Evolutionary conservation across 2,329 filamentous ascomycete species (phyloP).

Genomic region (Stagonosporopsis rhizophila): DNA sequence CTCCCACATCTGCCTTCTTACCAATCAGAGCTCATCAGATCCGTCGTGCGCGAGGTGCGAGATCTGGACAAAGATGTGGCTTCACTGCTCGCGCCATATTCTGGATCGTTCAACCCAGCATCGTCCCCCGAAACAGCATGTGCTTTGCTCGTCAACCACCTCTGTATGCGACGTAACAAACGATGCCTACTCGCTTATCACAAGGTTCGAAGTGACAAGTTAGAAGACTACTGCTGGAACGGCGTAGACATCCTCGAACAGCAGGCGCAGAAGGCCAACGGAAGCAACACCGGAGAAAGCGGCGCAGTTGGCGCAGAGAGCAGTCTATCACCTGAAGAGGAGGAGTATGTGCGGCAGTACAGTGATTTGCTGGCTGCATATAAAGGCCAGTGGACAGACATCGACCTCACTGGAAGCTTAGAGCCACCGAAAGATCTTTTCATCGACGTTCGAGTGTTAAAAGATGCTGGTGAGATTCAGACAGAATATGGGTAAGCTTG

Average conservation of each 20-base stretch:
- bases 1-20: conserved; percentile 88
- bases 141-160: conserved; percentile 87
- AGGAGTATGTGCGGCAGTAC: conserved; percentile 93
- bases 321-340: conserved; percentile 91
- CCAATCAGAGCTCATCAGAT: conserved; percentile 87
- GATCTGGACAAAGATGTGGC: conserved; percentile 88
- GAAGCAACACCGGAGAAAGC: conserved; percentile 53
- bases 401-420: conserved; percentile 91
- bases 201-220: conserved; percentile 83
- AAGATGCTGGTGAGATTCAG: conserved; percentile 97
- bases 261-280: conserved; percentile 46
- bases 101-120: conserved; percentile 83
- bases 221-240: conserved; percentile 93
- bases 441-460: conserved; percentile 93
- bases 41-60: conserved; percentile 87
- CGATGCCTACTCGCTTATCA: conserved; percentile 95
- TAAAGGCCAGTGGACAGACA: conserved; percentile 98
- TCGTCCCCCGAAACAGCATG: conserved; percentile 85
- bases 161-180: conserved; percentile 96
- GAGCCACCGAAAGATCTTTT: conserved; percentile 95
- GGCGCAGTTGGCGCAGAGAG: conserved; percentile 63
- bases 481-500: conserved; percentile 90
- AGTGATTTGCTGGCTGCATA: conserved; percentile 92
- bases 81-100: conserved; percentile 80
- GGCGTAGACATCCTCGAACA: conserved; percentile 82